Evolutionary conservation across 192 early-diverging fungal species (phyloP).

Genomic region (Coemansia asiatica): DNA sequence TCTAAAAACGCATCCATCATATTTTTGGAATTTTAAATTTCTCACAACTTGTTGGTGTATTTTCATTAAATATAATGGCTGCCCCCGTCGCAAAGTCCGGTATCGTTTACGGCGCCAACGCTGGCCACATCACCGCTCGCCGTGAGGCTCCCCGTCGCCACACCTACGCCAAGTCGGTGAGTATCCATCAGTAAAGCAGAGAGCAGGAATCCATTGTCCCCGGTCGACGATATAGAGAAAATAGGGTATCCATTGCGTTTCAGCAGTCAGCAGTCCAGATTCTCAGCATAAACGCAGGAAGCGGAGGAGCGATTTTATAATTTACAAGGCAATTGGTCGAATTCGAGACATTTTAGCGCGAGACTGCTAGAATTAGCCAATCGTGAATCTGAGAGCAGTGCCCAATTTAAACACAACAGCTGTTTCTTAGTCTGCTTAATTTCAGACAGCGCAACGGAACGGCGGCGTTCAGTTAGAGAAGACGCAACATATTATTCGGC

Average conservation of each 20-base stretch:
- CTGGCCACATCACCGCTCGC: conserved; percentile 85
- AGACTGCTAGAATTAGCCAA: no score
- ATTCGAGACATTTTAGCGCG: no score
- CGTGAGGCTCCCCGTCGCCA: conserved; percentile 42
- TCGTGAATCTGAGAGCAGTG: no score
- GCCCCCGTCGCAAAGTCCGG: conserved; percentile 72
- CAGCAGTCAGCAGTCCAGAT: background rate
- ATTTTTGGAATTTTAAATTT: background rate
- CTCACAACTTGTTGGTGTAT: background rate
- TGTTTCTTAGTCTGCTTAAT: no score
- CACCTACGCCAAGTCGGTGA: conserved; percentile 41
- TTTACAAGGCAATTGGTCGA: no score
- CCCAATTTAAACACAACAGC: no score
- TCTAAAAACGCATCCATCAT: conserved; percentile 16
- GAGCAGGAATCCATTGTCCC: conserved; percentile 3
- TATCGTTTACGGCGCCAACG: conserved; percentile 87
- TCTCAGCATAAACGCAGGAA: conserved; percentile 28
- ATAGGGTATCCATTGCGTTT: background rate
- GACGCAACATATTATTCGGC: no score
- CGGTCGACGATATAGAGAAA: background rate
- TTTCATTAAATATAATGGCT: conserved; percentile 52
- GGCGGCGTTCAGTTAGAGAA: no score
- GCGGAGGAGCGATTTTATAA: background rate
- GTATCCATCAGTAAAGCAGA: conserved; percentile 16
- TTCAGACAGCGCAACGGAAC: no score